Evolutionary conservation across 768 basidiomycete species (phyloP).

Genomic region (Lactarius sanguifluus): DNA sequence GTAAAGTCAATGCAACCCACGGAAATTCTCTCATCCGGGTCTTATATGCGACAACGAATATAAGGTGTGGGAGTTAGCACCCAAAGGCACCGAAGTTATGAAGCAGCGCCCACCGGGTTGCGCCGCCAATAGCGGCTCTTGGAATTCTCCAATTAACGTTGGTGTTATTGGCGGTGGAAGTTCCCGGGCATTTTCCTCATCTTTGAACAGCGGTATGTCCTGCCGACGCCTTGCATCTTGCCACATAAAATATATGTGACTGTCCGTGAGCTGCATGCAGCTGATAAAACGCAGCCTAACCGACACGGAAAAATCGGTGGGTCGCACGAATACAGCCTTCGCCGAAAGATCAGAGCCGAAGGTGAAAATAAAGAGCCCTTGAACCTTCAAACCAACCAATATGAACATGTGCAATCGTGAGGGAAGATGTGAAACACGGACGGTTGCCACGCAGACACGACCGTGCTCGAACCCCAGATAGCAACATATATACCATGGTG

Average conservation of each 20-base stretch:
- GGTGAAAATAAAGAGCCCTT: conserved; percentile 8
- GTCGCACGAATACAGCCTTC: background rate
- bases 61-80: background rate
- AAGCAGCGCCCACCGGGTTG: background rate
- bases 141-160: background rate
- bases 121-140: too few relatives aligned
- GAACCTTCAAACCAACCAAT: conserved; percentile 1
- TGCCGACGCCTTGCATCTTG: background rate
- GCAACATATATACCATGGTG: background rate
- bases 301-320: background rate
- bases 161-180: background rate
- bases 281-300: background rate
- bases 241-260: background rate
- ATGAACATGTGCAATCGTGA: background rate
- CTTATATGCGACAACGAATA: background rate
- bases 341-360: conserved; percentile 1
- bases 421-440: background rate
- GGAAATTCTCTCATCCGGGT: background rate
- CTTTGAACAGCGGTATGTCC: conserved; percentile 11
- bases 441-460: conserved; percentile 18
- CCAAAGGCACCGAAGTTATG: background rate
- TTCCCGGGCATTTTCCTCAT: background rate
- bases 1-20: conserved; percentile 29
- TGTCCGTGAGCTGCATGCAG: background rate
- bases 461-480: conserved; percentile 20